A percentile compares a stretch with the other conserved stretches of the same genome.
phyloP scores from a whole-genome alignment of 768 basidiomycete genomes.

The Lactarius hengduanensis region DNA sequence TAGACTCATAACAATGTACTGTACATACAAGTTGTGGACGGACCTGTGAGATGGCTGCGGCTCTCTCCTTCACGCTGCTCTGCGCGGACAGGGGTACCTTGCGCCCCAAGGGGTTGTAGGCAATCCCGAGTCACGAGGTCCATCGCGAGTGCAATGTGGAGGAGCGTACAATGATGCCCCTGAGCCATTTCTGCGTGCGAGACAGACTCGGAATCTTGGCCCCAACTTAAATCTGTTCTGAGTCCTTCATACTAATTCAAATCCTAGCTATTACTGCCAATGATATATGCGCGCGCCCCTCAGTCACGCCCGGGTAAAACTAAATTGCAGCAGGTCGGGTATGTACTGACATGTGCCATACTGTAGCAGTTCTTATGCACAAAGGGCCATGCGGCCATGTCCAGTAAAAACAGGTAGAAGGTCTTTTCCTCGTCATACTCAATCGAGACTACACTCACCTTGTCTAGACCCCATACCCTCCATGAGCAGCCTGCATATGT shows the following conservation, averaged over 20 bases:
- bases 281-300: too few relatives aligned
- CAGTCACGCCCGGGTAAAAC: too few relatives aligned
- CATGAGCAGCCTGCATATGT: too few relatives aligned
- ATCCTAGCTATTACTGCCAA: too few relatives aligned
- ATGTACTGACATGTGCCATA: too few relatives aligned
- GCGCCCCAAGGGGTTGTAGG: neutral
- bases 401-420: too few relatives aligned
- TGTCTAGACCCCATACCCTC: too few relatives aligned
- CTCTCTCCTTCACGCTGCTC: neutral
- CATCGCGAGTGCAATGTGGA: neutral
- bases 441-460: too few relatives aligned
- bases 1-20: neutral
- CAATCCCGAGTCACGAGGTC: neutral
- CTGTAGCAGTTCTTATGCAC: too few relatives aligned
- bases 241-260: neutral
- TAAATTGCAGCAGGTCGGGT: too few relatives aligned
- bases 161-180: neutral
- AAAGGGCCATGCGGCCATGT: too few relatives aligned
- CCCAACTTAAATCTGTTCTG: neutral
- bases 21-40: conserved; percentile 4
- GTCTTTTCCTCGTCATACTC: too few relatives aligned
- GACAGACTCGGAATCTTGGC: neutral
- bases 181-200: neutral
- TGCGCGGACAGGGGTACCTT: neutral
- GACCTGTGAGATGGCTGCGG: neutral